A percentile compares a stretch with the other conserved stretches of the same genome.
Conservation (phyloP, 2,329 filamentous ascomycete genomes). For the Calonectria hawksworthii region DNA sequence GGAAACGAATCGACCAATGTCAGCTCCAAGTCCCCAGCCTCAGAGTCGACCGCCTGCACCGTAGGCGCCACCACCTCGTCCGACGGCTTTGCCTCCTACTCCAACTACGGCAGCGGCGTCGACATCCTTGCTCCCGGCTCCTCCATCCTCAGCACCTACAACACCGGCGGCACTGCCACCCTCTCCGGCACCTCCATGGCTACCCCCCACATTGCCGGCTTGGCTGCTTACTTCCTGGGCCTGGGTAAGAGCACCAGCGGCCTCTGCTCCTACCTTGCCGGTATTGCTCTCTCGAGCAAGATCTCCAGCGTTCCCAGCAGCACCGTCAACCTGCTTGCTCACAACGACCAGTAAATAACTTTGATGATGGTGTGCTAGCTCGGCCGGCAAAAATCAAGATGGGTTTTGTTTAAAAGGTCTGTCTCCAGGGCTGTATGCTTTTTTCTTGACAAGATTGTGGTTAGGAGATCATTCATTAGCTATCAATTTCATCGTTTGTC, state of each 20-base stretch:
- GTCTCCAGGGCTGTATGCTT: neutral
- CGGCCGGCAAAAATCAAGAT: neutral
- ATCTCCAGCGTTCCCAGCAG: slow-evolving; percentile 44
- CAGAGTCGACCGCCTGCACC: slow-evolving; percentile 63
- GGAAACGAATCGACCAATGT: slow-evolving; percentile 65
- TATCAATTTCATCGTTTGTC: neutral
- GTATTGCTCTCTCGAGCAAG: slow-evolving; percentile 55
- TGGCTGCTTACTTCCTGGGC: slow-evolving; percentile 60
- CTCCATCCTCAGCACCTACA: slow-evolving; percentile 63
- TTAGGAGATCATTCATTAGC: neutral
- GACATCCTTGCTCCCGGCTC: slow-evolving; percentile 67
- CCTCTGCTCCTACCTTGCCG: slow-evolving; percentile 37
- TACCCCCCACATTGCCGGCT: slow-evolving; percentile 58
- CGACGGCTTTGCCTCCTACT: slow-evolving; percentile 61
- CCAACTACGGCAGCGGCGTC: slow-evolving; percentile 65
- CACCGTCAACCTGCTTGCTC: slow-evolving; percentile 44
- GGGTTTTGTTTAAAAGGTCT: neutral
- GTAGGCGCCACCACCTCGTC: slow-evolving; percentile 62
- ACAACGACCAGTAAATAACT: slow-evolving; percentile 34
- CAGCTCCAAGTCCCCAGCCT: slow-evolving; percentile 61
- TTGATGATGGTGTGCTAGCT: neutral
- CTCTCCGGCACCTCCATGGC: slow-evolving; percentile 63
- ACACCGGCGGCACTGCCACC: slow-evolving; percentile 58
- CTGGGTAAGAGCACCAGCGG: slow-evolving; percentile 48
- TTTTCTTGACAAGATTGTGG: neutral